These are phyloP conservation scores for Biscogniauxia mediterranea DNA, from an alignment of 2,329 filamentous ascomycete species.

Conservation along the genomic window DNA sequence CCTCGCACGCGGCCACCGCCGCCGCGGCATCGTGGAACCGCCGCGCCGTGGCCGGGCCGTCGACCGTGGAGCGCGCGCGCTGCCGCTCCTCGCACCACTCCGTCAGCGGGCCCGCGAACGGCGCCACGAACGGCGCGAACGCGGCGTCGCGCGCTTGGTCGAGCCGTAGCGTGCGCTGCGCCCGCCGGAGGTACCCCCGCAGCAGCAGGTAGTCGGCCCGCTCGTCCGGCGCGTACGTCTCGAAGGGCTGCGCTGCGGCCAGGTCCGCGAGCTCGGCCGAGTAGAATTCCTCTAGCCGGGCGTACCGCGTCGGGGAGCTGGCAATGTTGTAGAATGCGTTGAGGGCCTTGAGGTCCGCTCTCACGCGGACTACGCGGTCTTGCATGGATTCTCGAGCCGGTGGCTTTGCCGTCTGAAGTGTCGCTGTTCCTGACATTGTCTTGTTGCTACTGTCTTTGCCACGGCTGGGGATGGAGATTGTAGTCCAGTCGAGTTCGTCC, in stretches of 20 bases:
- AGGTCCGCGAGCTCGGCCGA: slow-evolving; percentile 40
- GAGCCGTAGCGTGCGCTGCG: slow-evolving; percentile 38
- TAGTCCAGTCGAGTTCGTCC: not conserved
- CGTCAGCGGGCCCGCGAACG: slow-evolving; percentile 43
- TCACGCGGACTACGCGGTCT: slow-evolving; percentile 44
- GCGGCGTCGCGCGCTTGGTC: slow-evolving; percentile 37
- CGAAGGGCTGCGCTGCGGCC: slow-evolving; percentile 32
- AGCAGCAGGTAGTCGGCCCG: slow-evolving; percentile 50
- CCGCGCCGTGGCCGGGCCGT: slow-evolving; percentile 42
- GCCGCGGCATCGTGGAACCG: slow-evolving; percentile 37
- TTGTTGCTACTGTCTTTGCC: slow-evolving; percentile 2
- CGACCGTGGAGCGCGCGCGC: slow-evolving; percentile 41
- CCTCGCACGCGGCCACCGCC: slow-evolving; percentile 33
- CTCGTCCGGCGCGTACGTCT: slow-evolving; percentile 40
- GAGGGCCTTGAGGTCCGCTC: slow-evolving; percentile 46
- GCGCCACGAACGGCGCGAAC: slow-evolving; percentile 39
- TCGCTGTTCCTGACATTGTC: slow-evolving; percentile 11
- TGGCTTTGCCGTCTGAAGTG: not conserved
- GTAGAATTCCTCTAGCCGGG: slow-evolving; percentile 42
- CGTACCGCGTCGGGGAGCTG: slow-evolving; percentile 40
- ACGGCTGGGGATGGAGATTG: not conserved
- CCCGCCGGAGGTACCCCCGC: slow-evolving; percentile 43
- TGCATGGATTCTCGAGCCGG: slow-evolving; percentile 22
- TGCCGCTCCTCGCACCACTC: slow-evolving; percentile 48
- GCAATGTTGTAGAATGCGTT: slow-evolving; percentile 48